Base-by-base conservation (phyloP, 805 yeast genomes). In the Ogataea pilisensis region DNA sequence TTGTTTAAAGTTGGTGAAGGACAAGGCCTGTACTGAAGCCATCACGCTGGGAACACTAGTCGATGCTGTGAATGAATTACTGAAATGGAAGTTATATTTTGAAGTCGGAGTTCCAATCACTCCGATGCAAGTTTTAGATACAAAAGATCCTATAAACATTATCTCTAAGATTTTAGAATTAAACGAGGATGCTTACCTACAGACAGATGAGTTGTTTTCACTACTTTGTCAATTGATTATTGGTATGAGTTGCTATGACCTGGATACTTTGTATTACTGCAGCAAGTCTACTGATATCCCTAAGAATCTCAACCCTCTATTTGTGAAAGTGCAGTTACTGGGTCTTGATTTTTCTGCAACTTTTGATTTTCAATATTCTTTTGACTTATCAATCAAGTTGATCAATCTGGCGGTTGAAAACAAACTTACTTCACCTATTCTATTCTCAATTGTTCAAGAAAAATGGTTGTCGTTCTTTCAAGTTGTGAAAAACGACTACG, bases 381-480 rank as follows among this genome's bases (percentile, higher is more conserved):
- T 68, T 46, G 60, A 62, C 3, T 63, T 67, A 33, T 56, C 75
- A 1, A 49, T 50, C n/a, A 65, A 60, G 17, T 56, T 76, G 30
- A 52, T 76, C 8, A 63, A 66, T 16, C 3, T 27, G 2, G 55
- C 60, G 0, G 33, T 52, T 21, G 32, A 38, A 3, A 14, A 31
- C 16, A 48, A 45, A 25, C 20, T 25, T 3, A 13, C 34, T 1
- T 26, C 33, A 4, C 42, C 43, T 12, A 43, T 20, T 48, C 45
- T 49, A 35, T 53, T 21, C 26, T 18, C 35, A 1, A 16, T 55
- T 9, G 38, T 61, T 11, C 53, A 49, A 39, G 64, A 64, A 14
- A 62, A 68, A 35, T 88, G 96, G 95, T 69, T 80, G 20, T 77
- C 85, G 1, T 77, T 83, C 45, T 82, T 80, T 51, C 95, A 86